phyloP scores from a whole-genome alignment of 495 filamentous ascomycete species.

The Penicillium lagena region DNA sequence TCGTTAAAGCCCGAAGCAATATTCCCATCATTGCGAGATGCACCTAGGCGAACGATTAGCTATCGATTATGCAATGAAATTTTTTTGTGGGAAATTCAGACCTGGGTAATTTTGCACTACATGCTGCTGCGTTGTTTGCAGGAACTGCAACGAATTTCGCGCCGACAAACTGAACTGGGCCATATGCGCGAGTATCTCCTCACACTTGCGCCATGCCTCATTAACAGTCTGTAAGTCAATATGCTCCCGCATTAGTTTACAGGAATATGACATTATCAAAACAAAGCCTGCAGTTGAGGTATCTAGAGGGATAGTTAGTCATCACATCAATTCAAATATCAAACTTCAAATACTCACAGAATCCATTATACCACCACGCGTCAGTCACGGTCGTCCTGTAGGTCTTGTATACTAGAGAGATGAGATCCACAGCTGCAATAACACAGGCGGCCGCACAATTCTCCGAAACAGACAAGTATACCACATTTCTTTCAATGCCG shows the following conservation, averaged over 20 bases:
- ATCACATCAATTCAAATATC: too few relatives aligned
- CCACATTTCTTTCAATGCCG: conserved; percentile 13
- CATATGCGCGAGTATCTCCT: conserved; percentile 22
- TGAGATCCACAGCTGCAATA: conserved; percentile 30
- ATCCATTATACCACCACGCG: conserved; percentile 44
- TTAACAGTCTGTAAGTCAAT: conserved; percentile 11
- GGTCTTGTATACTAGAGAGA: conserved; percentile 29
- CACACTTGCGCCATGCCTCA: conserved; percentile 23
- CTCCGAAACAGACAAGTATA: conserved; percentile 28
- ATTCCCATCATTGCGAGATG: too few relatives aligned
- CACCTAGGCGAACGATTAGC: too few relatives aligned
- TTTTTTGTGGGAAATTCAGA: conserved; percentile 2
- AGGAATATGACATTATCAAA: conserved; percentile 30
- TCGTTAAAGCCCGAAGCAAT: too few relatives aligned
- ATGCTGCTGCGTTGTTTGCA: conserved; percentile 20
- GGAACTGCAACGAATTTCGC: conserved; percentile 25
- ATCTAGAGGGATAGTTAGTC: too few relatives aligned
- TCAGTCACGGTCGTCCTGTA: conserved; percentile 30
- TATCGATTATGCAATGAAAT: too few relatives aligned
- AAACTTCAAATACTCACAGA: conserved; percentile 27
- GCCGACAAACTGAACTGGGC: conserved; percentile 22
- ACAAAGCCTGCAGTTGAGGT: conserved; percentile 36
- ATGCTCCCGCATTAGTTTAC: conserved; percentile 18
- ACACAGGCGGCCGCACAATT: conserved; percentile 37
- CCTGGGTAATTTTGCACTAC: conserved; percentile 16